A percentile compares a stretch with the other conserved stretches of the same genome.
Conservation (phyloP, 2,329 filamentous ascomycete species). For the Akanthomyces dipterigenus region DNA sequence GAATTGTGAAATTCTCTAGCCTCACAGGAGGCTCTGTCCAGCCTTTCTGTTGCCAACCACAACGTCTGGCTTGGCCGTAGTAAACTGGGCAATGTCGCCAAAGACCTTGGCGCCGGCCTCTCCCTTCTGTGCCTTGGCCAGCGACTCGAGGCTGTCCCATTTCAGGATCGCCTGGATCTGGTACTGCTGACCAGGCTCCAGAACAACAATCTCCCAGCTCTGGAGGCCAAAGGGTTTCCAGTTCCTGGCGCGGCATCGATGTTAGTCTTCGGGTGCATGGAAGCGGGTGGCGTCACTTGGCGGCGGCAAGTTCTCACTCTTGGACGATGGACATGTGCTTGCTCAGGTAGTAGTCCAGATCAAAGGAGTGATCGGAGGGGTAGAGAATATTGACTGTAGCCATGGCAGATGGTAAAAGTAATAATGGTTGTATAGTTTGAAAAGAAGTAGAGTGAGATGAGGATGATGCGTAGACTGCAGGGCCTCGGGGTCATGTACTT, state of each 20-base stretch:
- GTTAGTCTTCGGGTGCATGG: not conserved
- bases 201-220: slow-evolving; percentile 18
- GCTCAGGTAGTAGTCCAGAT: slow-evolving; percentile 42
- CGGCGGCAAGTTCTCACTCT: slow-evolving; percentile 15
- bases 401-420: not conserved
- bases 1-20: not conserved
- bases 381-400: slow-evolving; percentile 29
- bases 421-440: not conserved
- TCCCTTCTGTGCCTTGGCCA: not conserved
- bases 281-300: not conserved
- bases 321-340: slow-evolving; percentile 39
- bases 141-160: slow-evolving; percentile 2
- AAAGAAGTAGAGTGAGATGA: not conserved
- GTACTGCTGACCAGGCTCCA: slow-evolving; percentile 7
- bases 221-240: slow-evolving; percentile 11
- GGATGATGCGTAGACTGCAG: not conserved
- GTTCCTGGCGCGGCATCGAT: not conserved
- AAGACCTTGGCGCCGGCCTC: slow-evolving; percentile 5
- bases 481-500: not conserved
- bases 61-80: slow-evolving; percentile 8
- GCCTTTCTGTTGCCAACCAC: not conserved
- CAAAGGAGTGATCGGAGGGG: slow-evolving; percentile 35
- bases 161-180: slow-evolving; percentile 12
- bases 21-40: not conserved
- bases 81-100: slow-evolving; percentile 12